phyloP scores from a whole-genome alignment of 2,329 filamentous ascomycete genomes.

The Epichloe coenophiala region DNA sequence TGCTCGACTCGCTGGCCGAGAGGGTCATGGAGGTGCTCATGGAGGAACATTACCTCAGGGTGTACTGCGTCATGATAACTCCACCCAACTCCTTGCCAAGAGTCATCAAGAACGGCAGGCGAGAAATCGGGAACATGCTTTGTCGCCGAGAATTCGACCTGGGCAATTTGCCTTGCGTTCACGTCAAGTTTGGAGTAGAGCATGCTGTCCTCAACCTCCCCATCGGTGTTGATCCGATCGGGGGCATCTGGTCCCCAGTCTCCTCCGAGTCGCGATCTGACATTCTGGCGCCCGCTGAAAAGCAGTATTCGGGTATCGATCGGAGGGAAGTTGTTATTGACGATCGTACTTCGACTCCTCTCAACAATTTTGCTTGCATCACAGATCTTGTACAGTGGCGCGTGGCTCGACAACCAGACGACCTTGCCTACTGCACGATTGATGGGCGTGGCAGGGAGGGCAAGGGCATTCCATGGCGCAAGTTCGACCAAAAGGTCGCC shows the following conservation, averaged over 20 bases:
- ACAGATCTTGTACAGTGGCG: conserved; percentile 97
- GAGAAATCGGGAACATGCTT: conserved; percentile 99
- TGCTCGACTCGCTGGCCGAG: conserved; percentile 90
- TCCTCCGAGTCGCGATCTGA: conserved; percentile 69
- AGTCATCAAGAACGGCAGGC: conserved; percentile 87
- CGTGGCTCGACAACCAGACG: conserved; percentile 84
- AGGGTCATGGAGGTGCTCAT: conserved; percentile 90
- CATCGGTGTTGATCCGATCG: conserved; percentile 83
- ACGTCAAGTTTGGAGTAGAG: conserved; percentile 97
- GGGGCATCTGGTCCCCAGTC: conserved; percentile 84
- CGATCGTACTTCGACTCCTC: conserved; percentile 86
- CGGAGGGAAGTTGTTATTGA: conserved; percentile 98
- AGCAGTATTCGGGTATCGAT: conserved; percentile 98
- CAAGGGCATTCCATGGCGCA: conserved; percentile 97
- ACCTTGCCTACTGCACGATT: conserved; percentile 89
- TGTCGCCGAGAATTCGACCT: conserved; percentile 93
- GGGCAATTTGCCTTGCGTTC: conserved; percentile 83
- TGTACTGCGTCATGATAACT: conserved; percentile 97
- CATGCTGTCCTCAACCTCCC: conserved; percentile 89
- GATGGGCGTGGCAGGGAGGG: conserved; percentile 90
- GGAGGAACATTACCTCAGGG: conserved; percentile 83
- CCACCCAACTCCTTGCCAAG: conserved; percentile 85
- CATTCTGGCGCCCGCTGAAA: conserved; percentile 72
- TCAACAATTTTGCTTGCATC: conserved; percentile 94
- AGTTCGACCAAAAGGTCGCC: conserved; percentile 89